Conservation (phyloP, 2,329 filamentous ascomycete genomes). For the Aspergillus sergii region DNA sequence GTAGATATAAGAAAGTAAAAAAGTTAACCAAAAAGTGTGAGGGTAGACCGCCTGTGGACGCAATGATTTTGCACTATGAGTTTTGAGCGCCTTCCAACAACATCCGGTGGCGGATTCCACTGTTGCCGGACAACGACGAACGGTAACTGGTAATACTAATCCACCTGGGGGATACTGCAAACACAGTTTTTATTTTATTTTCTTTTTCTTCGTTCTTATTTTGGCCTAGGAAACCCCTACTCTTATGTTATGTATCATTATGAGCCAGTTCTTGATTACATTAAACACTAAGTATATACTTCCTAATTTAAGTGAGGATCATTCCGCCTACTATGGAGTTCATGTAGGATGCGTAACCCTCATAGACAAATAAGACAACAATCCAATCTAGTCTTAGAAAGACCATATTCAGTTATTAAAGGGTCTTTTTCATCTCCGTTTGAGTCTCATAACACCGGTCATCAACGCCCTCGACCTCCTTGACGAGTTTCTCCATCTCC, state of each 20-base stretch:
- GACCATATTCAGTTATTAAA: neutral
- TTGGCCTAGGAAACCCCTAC: neutral
- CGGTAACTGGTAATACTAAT: neutral
- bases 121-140: neutral
- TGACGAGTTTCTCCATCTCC: constrained; percentile 17
- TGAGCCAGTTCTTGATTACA: neutral
- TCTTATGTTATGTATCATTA: neutral
- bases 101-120: constrained; percentile 2
- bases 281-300: constrained; percentile 1
- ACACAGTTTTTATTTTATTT: neutral
- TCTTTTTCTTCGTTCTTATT: neutral
- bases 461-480: constrained; percentile 17
- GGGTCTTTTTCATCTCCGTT: constrained; percentile 6
- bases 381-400: too few relatives aligned
- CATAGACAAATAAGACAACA: neutral
- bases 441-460: constrained; percentile 12
- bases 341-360: neutral
- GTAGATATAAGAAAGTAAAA: neutral
- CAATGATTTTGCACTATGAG: neutral
- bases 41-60: neutral
- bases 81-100: constrained; percentile 9
- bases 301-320: neutral
- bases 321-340: neutral
- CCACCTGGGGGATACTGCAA: neutral
- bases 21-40: neutral